Base-by-base conservation (phyloP, 768 basidiomycete genomes). In the Lyophyllum atratum region DNA sequence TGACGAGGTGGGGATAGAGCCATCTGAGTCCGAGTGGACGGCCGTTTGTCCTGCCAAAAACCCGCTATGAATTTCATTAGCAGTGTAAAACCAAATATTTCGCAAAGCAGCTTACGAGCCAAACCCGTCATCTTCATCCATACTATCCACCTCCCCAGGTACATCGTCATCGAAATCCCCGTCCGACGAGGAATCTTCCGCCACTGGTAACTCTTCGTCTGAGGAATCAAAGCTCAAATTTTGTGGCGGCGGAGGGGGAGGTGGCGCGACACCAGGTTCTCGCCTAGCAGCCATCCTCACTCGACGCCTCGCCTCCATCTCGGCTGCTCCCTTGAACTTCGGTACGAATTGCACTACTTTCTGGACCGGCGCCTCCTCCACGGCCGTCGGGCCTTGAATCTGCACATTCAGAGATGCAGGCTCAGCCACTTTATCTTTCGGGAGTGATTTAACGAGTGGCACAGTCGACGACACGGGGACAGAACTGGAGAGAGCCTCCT, bases 291-390 rank as follows among this genome's bases (percentile, higher is more conserved):
- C 83, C 76, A 93, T 83, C 12, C 92, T 80, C 39, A 80, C 70
- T 54, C 80, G 79, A 24, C 92, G 73, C 15, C 91, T 77, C 4
- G 80, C 84, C 60, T 92, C 92, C 91, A 93, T 93, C 68, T 94
- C 90, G n/a, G 84, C 91, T 0, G 89, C 87, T 8, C 89, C 86
- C 61, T 85, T 89, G 74, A 93, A 93, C 49, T 83, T 87, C 17
- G 92, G 92, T 24, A 89, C 76, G 63, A 92, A 92, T 52, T 80
- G 84, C 5, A 80, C 72, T 12, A 74, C 80, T 58, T 83, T 86
- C 12, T 78, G 62, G 3, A 80, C 80, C 19, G 78, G 82, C 0
- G 69, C 71, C 50, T 80, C 79, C 47, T 76, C 79, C 3, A 70
- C 67, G 10, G 70, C 70, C 1, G 76, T 74, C 7, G 78, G 72